Evolutionary conservation across 257 asterid species (phyloP).

Genomic region (Echium plantagineum): DNA sequence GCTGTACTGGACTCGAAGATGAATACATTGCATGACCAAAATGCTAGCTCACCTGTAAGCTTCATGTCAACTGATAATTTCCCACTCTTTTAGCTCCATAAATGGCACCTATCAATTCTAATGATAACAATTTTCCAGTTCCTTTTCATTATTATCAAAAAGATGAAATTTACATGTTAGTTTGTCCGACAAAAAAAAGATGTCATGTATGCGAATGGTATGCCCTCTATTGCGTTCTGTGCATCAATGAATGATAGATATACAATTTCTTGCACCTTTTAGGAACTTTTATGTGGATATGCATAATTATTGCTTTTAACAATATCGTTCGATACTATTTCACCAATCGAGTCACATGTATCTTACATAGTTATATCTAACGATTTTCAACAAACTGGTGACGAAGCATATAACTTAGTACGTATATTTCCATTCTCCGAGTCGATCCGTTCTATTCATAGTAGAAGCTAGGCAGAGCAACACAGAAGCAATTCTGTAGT

Average conservation of each 20-base stretch:
- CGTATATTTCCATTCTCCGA: no score
- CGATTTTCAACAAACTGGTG: no score
- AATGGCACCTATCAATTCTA: background rate
- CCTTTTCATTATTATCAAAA: background rate
- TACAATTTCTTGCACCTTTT: background rate
- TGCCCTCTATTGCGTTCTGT: background rate
- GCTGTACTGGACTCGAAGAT: conserved; percentile 64
- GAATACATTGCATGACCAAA: conserved; percentile 58
- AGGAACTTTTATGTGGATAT: background rate
- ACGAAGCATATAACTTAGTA: no score
- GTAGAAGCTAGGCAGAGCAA: no score
- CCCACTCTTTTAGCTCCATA: conserved; percentile 34
- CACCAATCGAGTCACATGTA: no score
- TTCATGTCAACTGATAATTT: conserved; percentile 50
- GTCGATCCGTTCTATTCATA: no score
- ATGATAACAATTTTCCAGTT: background rate
- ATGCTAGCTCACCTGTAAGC: conserved; percentile 27
- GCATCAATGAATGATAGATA: background rate
- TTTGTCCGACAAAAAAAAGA: background rate
- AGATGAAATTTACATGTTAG: background rate
- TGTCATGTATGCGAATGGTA: background rate
- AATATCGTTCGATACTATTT: no score
- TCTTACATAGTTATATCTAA: no score
- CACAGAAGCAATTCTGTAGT: no score
- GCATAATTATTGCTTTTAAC: no score